A percentile compares a stretch with the other conserved stretches of the same genome.
phyloP scores from a whole-genome alignment of 1,139 yeast genomes.

The Taphrina pruni region DNA sequence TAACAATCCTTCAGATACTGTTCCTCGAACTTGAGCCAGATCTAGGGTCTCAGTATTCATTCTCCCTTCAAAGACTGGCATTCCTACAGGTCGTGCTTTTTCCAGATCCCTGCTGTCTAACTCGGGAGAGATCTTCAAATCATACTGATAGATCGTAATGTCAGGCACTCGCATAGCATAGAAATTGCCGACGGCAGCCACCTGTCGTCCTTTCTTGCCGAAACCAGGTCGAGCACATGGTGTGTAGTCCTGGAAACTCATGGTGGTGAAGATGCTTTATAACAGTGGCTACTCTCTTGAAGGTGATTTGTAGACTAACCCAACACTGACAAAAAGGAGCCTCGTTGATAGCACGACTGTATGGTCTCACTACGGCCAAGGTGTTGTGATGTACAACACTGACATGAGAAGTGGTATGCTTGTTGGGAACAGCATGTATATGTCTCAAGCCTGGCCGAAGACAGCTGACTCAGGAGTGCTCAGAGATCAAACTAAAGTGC shows the following conservation, averaged over 20 bases:
- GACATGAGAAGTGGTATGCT: too few relatives aligned
- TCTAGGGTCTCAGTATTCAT: constrained; percentile 3
- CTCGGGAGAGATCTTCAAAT: constrained; percentile 31
- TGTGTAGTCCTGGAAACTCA: constrained; percentile 2
- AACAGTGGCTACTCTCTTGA: neutral
- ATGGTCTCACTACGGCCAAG: too few relatives aligned
- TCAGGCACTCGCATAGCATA: constrained; percentile 41
- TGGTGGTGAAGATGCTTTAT: neutral
- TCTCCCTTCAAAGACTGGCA: neutral
- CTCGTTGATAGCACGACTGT: too few relatives aligned
- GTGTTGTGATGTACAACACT: too few relatives aligned
- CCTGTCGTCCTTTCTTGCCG: constrained; percentile 22
- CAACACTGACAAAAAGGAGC: too few relatives aligned
- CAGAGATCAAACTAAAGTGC: too few relatives aligned
- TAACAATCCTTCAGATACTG: constrained; percentile 21
- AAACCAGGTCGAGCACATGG: constrained; percentile 17
- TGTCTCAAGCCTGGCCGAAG: too few relatives aligned
- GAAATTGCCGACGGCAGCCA: constrained; percentile 36
- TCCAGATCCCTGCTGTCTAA: constrained; percentile 6
- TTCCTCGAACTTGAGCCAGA: constrained; percentile 22
- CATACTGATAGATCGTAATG: constrained; percentile 42
- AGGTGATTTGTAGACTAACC: neutral
- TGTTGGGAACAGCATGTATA: too few relatives aligned
- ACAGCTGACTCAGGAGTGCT: too few relatives aligned
- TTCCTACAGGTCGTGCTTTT: constrained; percentile 21